Percentiles rank a stretch among this genome's conserved stretches.
These are phyloP conservation scores for Pleodorina starrii DNA, from an alignment of 139 green algal species.

Conservation along the genomic window DNA sequence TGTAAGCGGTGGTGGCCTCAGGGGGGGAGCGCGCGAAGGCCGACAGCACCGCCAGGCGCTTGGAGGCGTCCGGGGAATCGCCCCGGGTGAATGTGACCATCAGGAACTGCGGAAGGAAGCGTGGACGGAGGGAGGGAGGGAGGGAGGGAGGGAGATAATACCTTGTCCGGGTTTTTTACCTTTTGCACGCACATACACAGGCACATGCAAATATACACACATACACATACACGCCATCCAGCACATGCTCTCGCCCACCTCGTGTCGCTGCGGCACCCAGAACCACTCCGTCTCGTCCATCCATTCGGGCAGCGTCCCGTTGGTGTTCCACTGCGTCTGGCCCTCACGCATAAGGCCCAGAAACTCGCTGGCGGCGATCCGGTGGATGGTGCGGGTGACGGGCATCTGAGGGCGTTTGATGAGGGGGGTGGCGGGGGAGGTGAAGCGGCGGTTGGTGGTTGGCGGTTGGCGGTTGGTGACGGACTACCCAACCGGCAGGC, in stretches of 20 bases:
- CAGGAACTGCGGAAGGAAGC: conserved; percentile 59
- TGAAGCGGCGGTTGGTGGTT: too few relatives aligned
- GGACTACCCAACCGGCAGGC: too few relatives aligned
- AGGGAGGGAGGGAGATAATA: too few relatives aligned
- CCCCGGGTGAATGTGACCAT: conserved; percentile 63
- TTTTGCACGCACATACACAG: background rate
- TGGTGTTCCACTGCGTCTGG: conserved; percentile 26
- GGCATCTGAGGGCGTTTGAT: conserved; percentile 53
- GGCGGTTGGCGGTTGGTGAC: too few relatives aligned
- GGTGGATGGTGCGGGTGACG: conserved; percentile 58
- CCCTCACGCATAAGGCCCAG: conserved; percentile 52
- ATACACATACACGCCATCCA: background rate
- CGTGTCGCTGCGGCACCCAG: conserved; percentile 62
- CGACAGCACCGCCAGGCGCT: conserved; percentile 39
- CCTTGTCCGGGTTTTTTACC: too few relatives aligned
- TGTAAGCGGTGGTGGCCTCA: conserved; percentile 59
- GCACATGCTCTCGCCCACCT: too few relatives aligned
- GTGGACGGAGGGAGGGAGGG: background rate
- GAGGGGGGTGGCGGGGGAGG: too few relatives aligned
- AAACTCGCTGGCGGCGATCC: conserved; percentile 50
- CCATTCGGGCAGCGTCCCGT: conserved; percentile 54
- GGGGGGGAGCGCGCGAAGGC: conserved; percentile 28
- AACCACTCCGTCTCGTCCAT: conserved; percentile 71
- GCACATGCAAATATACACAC: background rate
- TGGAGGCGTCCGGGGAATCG: conserved; percentile 44